Evolutionary conservation across 345 rosid species (phyloP), one percentile per base, ranked within the genome.

Genomic region (Fremontodendron californicum): DNA sequence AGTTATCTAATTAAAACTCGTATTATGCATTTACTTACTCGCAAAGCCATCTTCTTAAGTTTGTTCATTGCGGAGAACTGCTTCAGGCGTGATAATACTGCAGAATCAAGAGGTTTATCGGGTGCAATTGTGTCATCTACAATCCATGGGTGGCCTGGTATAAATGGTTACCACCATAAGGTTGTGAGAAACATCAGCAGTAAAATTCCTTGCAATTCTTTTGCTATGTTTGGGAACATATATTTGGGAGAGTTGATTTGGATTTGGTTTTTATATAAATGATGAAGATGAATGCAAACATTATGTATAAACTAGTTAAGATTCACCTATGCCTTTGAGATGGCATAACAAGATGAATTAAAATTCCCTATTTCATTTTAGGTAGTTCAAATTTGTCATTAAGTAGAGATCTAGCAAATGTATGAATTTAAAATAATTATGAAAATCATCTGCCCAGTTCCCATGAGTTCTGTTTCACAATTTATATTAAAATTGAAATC

Each of bases 51-150:
- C 87, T 92, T 91, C 85, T 91, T 91, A 65, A 91, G 92, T 74
- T 90, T 91, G 86, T 91, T 91, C 97, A 90, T 92, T 39, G 93
- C 97, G 63, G 92, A 90, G 80, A 92, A 92, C 76, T 88, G 92
- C 75, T 85, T 92, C 75, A 92, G 42, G 49, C 97, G 97, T 33
- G 90, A 75, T 60, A 92, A 80, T 55, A 92, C 93, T 31, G 94
- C 94, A 39, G 90, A 92, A 81, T 90, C 94, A 82, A 90, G 85
- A 73, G 97, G 94, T 48, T 87, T 92, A 77, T 92, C 97, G 21
- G 97, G 97, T 58, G 94, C 97, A 78, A 90, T 81, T 69, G 71
- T 87, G 84, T 89, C 97, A 81, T 90, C 97, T 80, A 90, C 86
- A 64, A 92, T 88, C 97, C 97, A 92, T 0, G 94, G 93, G 61